Evolutionary conservation across 768 basidiomycete species (phyloP), one percentile per base, ranked within the genome.

Genomic region (Leccinellum rugosiceps): DNA sequence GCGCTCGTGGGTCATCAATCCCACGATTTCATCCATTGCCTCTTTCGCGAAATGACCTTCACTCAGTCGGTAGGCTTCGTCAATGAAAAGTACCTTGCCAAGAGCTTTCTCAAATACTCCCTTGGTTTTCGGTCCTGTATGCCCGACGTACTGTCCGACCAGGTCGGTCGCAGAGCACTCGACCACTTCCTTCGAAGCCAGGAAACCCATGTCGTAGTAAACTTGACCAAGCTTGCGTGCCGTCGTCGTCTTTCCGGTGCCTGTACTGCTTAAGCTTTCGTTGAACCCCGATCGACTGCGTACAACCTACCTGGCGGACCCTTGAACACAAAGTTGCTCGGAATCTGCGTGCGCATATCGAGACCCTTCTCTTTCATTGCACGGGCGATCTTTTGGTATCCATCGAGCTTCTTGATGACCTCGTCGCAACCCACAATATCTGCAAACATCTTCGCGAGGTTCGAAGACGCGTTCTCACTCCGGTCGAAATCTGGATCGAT

Each of bases 21-120:
- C 80, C 6, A 89, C 88, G n/a, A 90, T 65, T 61, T 90, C 88
- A 63, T 90, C 88, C 38, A 88, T 79, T 11, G 88, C 88, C 64
- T 90, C 88, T 63, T 87, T 79, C 2, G 86, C 85, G 60, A 87
- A 90, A 6, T 74, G 81, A 1, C 86, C 86, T 53, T 84, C 77
- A 9, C 76, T 71, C 25, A 90, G 73, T 11, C 86, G 76, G 62
- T 90, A 90, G 0, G 87, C 88, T 63, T 90, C 88, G 55, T 89
- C 87, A 48, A 89, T 77, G 72, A 90, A 89, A 5, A 88, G 77
- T 3, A 90, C 84, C 55, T 80, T 79, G 1, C 87, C 87, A 0
- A 87, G 75, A 1, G 85, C 87, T 62, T 82, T 84, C 43, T 87
- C 84, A 49, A 90, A 82, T 1, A 83, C 65, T 43, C 79, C 76